Evolutionary conservation across 306 rosid species (phyloP).

Genomic region (Quercus mongolica): DNA sequence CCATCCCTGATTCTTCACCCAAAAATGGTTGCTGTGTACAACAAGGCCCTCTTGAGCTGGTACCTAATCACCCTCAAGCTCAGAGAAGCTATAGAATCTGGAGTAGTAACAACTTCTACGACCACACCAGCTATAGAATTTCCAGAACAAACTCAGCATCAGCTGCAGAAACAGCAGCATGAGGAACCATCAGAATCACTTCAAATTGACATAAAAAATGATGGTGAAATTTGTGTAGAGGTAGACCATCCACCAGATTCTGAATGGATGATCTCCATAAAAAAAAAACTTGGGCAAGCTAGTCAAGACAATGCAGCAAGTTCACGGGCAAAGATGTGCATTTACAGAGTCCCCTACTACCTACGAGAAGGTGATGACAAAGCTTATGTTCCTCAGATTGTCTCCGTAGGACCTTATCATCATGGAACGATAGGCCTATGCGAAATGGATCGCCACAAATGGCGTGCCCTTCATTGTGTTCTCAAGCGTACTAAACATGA

Average conservation of each 20-base stretch:
- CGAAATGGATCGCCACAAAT: conserved; percentile 82
- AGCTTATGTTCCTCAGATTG: conserved; percentile 63
- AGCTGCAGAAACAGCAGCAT: no score
- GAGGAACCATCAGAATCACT: no score
- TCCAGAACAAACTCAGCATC: no score
- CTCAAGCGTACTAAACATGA: conserved; percentile 54
- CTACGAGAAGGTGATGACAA: conserved; percentile 78
- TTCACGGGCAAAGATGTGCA: conserved; percentile 64
- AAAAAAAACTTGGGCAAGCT: conserved; percentile 64
- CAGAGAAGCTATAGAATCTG: conserved; percentile 70
- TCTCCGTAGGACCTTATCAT: conserved; percentile 84
- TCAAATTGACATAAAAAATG: conserved; percentile 17
- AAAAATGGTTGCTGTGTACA: conserved; percentile 86
- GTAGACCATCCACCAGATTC: no score
- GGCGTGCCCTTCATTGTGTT: conserved; percentile 73
- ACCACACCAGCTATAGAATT: conserved; percentile 20
- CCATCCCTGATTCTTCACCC: not conserved
- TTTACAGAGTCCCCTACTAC: conserved; percentile 73
- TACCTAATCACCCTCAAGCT: conserved; percentile 83
- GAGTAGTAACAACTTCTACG: no score
- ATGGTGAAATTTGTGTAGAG: no score
- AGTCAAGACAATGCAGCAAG: conserved; percentile 60
- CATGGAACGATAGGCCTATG: conserved; percentile 74
- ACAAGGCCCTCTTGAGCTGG: conserved; percentile 81
- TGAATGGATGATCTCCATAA: no score